Conservation (phyloP, 2,329 filamentous ascomycete species). For the Aspergillus hortae region DNA sequence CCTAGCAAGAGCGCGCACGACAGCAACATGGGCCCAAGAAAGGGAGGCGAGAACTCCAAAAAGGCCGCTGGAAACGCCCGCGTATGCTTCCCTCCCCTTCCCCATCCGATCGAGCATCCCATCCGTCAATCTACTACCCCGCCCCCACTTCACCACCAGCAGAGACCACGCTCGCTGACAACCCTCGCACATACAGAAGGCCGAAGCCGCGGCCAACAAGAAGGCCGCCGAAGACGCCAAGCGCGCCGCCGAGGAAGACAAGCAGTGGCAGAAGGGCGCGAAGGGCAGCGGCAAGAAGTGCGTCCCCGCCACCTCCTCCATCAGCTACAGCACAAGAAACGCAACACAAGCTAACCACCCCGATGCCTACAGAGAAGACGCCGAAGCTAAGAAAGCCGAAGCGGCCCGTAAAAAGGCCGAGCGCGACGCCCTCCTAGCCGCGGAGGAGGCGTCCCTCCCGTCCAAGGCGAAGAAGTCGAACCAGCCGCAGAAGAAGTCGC, state of each 20-base stretch:
- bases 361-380: conserved; percentile 63
- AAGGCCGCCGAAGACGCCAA: conserved; percentile 66
- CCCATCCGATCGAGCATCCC: background rate
- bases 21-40: conserved; percentile 68
- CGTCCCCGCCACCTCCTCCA: conserved; percentile 28
- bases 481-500: conserved; percentile 36
- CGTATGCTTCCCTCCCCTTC: conserved; percentile 25
- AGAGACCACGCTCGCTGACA: background rate
- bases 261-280: conserved; percentile 78
- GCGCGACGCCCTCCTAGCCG: conserved; percentile 74
- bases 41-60: conserved; percentile 70
- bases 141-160: conserved; percentile 19
- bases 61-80: conserved; percentile 81
- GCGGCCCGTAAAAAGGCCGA: conserved; percentile 87
- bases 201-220: conserved; percentile 79
- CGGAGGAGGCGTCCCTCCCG: conserved; percentile 71
- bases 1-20: background rate
- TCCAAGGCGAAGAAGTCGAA: conserved; percentile 56
- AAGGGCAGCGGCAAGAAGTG: conserved; percentile 88
- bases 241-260: conserved; percentile 64
- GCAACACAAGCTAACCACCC: background rate
- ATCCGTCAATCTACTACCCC: conserved; percentile 14
- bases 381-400: conserved; percentile 79
- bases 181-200: conserved; percentile 60
- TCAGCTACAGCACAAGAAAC: background rate